Evolutionary conservation across 129 eudicot species (phyloP).

Genomic region (Flaveria linearis): DNA sequence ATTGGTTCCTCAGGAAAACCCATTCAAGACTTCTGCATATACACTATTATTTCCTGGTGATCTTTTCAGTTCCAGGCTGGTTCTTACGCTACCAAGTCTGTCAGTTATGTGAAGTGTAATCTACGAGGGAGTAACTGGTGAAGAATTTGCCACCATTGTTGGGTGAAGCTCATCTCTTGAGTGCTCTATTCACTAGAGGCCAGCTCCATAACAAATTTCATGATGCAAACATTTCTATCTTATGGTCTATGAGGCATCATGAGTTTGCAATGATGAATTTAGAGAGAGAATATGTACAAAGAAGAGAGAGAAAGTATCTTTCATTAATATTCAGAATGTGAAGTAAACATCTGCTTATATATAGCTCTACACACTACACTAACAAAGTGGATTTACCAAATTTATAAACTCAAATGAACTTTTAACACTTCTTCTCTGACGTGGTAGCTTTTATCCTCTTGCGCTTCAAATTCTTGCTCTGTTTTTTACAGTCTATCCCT

Average conservation of each 20-base stretch:
- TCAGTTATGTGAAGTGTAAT: background rate
- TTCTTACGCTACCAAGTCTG: background rate
- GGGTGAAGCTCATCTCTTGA: background rate
- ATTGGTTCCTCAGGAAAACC: background rate
- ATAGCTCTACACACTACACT: background rate
- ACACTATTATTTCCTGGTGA: background rate
- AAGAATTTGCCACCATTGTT: background rate
- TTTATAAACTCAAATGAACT: background rate
- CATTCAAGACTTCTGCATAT: background rate
- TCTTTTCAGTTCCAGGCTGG: background rate
- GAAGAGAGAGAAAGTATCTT: background rate
- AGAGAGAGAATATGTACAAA: background rate
- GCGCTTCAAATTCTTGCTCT: background rate
- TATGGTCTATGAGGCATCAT: background rate
- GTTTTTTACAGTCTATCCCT: background rate
- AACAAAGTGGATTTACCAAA: background rate
- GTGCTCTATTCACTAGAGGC: too few species aligned
- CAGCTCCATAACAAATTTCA: background rate
- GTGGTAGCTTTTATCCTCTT: background rate
- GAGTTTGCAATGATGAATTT: background rate
- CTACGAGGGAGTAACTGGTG: background rate
- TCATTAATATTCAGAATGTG: background rate
- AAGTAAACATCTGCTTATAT: slow-evolving; percentile 1
- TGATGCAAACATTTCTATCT: background rate
- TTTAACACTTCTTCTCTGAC: background rate